Percentiles rank a stretch among this genome's conserved stretches.
Evolutionary conservation across 129 eudicot genomes (phyloP).

Genomic region (Chrysanthemum lavandulifolium): DNA sequence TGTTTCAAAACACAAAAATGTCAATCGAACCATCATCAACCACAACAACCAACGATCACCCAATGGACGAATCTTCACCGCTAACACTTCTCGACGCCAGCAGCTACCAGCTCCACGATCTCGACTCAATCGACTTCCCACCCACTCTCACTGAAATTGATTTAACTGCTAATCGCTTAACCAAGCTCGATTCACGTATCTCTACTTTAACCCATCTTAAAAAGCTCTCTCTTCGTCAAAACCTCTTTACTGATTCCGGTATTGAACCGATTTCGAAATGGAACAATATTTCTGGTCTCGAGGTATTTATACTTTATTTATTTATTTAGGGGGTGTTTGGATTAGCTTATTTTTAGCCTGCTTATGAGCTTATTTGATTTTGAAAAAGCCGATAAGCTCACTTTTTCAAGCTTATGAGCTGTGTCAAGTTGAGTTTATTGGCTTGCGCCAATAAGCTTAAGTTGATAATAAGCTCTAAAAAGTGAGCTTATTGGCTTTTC

Average conservation of each 20-base stretch:
- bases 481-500: too few species aligned
- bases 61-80: conserved; percentile 34
- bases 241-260: conserved; percentile 62
- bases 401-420: too few species aligned
- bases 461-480: too few species aligned
- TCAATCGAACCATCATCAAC: conserved; percentile 25
- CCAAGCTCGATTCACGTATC: conserved; percentile 72
- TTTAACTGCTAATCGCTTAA: conserved; percentile 79
- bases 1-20: neutral
- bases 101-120: conserved; percentile 87
- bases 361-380: too few species aligned
- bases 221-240: conserved; percentile 89
- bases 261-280: conserved; percentile 64
- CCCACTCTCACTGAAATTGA: conserved; percentile 68
- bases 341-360: too few species aligned
- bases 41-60: conserved; percentile 22
- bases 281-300: conserved; percentile 65
- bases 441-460: neutral
- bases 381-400: too few species aligned
- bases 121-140: conserved; percentile 80
- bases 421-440: too few species aligned
- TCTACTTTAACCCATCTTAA: conserved; percentile 60
- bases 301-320: conserved; percentile 55
- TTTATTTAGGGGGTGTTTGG: neutral
- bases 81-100: conserved; percentile 65